Evolutionary conservation across 495 filamentous ascomycete species (phyloP).

Genomic region (Xylaria intraflava): DNA sequence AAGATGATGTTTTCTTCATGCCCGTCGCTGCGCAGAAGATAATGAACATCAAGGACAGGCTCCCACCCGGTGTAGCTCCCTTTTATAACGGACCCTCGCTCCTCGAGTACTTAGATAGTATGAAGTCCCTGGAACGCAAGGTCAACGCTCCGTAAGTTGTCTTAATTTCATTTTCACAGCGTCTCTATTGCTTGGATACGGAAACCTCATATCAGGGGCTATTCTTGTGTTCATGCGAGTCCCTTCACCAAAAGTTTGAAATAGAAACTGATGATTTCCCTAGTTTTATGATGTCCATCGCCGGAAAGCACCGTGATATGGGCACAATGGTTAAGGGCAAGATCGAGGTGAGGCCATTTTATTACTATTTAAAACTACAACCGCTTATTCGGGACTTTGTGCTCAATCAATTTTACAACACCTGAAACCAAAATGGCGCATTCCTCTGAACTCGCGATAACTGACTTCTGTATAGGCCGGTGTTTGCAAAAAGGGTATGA

Average conservation of each 20-base stretch:
- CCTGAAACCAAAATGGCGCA: background rate
- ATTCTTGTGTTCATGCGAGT: too few relatives aligned
- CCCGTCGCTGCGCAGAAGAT: constrained; percentile 87
- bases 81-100: constrained; percentile 94
- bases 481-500: constrained; percentile 78
- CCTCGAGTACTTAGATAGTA: constrained; percentile 84
- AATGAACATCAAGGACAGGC: constrained; percentile 77
- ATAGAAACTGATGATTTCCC: background rate
- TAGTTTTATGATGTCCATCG: constrained; percentile 94
- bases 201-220: background rate
- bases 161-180: background rate
- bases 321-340: constrained; percentile 97
- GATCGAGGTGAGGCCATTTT: constrained; percentile 52
- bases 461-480: constrained; percentile 45
- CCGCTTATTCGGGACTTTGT: background rate
- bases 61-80: constrained; percentile 65
- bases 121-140: constrained; percentile 90
- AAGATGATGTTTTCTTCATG: constrained; percentile 90
- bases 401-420: background rate
- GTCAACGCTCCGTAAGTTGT: constrained; percentile 65
- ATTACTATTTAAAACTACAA: background rate
- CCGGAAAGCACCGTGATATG: constrained; percentile 93
- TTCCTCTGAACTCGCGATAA: background rate
- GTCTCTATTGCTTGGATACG: background rate
- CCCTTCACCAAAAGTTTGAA: background rate